Evolutionary conservation across 2,329 filamentous ascomycete species (phyloP).

Genomic region (Sordariomycetes sp.): DNA sequence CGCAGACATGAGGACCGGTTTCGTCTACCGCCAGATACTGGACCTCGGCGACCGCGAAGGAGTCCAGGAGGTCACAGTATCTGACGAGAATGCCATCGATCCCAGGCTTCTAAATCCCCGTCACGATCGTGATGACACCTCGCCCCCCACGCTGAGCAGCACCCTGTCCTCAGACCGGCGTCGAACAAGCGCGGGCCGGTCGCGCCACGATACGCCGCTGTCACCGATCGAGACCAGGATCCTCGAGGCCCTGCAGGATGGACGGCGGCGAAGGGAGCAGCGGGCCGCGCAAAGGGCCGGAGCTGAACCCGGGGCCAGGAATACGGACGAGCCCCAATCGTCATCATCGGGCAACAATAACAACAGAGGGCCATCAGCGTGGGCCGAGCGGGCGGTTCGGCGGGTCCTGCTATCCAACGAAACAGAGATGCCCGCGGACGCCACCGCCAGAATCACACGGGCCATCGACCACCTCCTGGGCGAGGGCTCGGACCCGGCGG

Average conservation of each 20-base stretch:
- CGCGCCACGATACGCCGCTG: conserved; percentile 28
- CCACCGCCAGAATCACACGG: conserved; percentile 16
- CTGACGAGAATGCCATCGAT: conserved; percentile 41
- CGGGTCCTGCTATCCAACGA: background rate
- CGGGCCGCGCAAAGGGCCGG: conserved; percentile 1
- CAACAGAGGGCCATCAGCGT: background rate
- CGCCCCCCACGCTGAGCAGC: background rate
- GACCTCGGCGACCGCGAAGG: conserved; percentile 31
- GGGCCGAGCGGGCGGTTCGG: conserved; percentile 1
- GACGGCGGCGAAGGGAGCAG: conserved; percentile 35
- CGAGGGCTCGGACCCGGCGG: conserved; percentile 22
- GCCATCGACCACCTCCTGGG: conserved; percentile 23
- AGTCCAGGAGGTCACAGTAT: conserved; percentile 28
- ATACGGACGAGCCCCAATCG: background rate
- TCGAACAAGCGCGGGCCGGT: conserved; percentile 2
- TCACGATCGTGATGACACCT: conserved; percentile 20
- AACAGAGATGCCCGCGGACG: conserved; percentile 9
- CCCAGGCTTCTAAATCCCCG: conserved; percentile 34
- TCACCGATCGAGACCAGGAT: conserved; percentile 41
- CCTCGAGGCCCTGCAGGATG: conserved; percentile 39
- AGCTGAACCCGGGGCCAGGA: background rate
- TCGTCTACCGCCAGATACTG: conserved; percentile 56
- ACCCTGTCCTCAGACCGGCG: conserved; percentile 5
- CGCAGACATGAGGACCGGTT: conserved; percentile 56
- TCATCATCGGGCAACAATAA: background rate